A percentile compares a stretch with the other conserved stretches of the same genome.
Evolutionary conservation across 805 yeast species (phyloP).

Genomic region (Yarrowia keelungensis): DNA sequence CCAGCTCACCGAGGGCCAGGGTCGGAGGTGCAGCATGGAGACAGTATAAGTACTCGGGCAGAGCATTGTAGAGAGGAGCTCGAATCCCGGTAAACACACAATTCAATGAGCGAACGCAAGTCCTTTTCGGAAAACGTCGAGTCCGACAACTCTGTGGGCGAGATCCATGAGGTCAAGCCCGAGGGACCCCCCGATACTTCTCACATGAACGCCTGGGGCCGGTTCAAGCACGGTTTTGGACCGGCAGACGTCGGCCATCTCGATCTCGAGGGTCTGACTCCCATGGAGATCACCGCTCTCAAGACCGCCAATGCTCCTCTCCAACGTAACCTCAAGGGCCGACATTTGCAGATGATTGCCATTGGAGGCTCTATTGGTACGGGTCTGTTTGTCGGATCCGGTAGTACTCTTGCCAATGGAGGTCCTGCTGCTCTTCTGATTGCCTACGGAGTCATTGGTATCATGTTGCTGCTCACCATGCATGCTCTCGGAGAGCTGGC

Average conservation of each 20-base stretch:
- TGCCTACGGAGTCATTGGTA: conserved; percentile 58
- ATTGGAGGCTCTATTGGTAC: conserved; percentile 85
- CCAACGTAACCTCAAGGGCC: conserved; percentile 50
- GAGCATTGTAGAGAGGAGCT: background rate
- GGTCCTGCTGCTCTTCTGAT: conserved; percentile 61
- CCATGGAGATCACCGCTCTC: conserved; percentile 41
- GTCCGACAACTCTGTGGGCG: conserved; percentile 18
- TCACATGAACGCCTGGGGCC: conserved; percentile 9
- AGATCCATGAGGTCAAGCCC: conserved; percentile 12
- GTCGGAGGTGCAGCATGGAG: background rate
- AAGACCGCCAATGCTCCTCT: conserved; percentile 60
- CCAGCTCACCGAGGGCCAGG: background rate
- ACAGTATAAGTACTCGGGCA: conserved; percentile 1
- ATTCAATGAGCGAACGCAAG: conserved; percentile 16
- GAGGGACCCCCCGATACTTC: conserved; percentile 18
- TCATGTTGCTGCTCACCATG: conserved; percentile 66
- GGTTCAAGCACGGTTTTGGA: conserved; percentile 56
- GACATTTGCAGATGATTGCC: conserved; percentile 64
- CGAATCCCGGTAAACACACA: background rate
- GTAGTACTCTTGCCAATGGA: conserved; percentile 55
- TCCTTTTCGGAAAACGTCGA: conserved; percentile 20
- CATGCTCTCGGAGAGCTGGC: conserved; percentile 71
- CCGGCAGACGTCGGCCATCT: conserved; percentile 53
- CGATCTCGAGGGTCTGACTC: conserved; percentile 47
- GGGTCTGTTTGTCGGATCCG: conserved; percentile 61